Percentiles rank a stretch among this genome's conserved stretches.
phyloP scores from a whole-genome alignment of 371 early-diverging fungal genomes.

The Lichtheimia ornata region DNA sequence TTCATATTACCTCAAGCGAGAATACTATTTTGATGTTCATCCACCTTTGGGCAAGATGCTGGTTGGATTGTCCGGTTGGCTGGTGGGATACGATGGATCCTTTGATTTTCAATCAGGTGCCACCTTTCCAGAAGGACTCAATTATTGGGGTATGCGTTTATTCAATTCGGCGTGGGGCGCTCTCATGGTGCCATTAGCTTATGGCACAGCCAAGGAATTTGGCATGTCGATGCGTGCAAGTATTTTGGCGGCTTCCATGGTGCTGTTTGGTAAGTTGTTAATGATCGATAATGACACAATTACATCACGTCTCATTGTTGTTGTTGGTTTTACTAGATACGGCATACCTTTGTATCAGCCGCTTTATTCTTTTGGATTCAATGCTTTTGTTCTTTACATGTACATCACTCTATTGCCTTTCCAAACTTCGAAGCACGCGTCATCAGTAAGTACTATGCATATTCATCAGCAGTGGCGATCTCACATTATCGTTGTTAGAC shows the following conservation, averaged over 20 bases:
- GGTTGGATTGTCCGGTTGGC: slow-evolving; percentile 85
- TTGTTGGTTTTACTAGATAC: slow-evolving; percentile 57
- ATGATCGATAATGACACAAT: background rate
- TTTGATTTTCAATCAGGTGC: slow-evolving; percentile 92
- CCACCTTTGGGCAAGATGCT: slow-evolving; percentile 99
- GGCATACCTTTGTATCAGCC: slow-evolving; percentile 85
- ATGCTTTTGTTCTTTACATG: slow-evolving; percentile 95
- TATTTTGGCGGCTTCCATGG: slow-evolving; percentile 73
- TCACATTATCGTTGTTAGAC: slow-evolving; percentile 30
- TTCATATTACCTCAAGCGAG: slow-evolving; percentile 86
- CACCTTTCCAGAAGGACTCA: slow-evolving; percentile 81
- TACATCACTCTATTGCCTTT: slow-evolving; percentile 73
- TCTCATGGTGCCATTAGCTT: slow-evolving; percentile 90
- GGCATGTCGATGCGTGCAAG: slow-evolving; percentile 63
- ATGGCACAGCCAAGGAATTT: slow-evolving; percentile 83
- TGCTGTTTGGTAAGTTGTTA: slow-evolving; percentile 59
- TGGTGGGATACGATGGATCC: slow-evolving; percentile 89
- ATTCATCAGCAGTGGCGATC: too few species aligned
- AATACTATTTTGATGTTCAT: slow-evolving; percentile 99
- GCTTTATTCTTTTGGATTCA: slow-evolving; percentile 98
- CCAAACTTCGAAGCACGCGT: slow-evolving; percentile 73
- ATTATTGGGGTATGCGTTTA: slow-evolving; percentile 91
- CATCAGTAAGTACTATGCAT: slow-evolving; percentile 41
- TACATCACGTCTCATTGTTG: slow-evolving; percentile 18
- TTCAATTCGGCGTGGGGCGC: slow-evolving; percentile 92